Evolutionary conservation across 305 asterid species (phyloP).

Genomic region (Fraxinus ornus): DNA sequence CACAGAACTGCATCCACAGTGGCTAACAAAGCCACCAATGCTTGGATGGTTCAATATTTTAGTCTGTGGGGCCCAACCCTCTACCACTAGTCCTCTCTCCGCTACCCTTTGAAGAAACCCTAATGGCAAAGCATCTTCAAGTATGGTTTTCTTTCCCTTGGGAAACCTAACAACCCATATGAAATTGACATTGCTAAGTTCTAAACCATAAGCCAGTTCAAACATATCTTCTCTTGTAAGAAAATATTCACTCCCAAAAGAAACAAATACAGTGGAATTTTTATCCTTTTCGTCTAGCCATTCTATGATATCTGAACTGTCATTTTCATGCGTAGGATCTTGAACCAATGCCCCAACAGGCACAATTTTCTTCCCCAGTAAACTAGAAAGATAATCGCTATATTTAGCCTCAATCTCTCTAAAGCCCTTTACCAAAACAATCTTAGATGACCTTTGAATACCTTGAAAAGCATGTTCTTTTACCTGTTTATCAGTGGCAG

Average conservation of each 20-base stretch:
- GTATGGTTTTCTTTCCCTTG: constrained; percentile 10
- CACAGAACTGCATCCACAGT: constrained; percentile 54
- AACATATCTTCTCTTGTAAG: constrained; percentile 29
- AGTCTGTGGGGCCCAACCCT: constrained; percentile 55
- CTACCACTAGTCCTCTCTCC: constrained; percentile 34
- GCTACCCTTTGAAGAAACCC: constrained; percentile 41
- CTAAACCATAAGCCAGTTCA: constrained; percentile 46
- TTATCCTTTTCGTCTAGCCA: constrained; percentile 34
- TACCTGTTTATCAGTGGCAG: not conserved
- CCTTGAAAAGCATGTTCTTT: constrained; percentile 19
- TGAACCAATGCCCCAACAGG: constrained; percentile 43
- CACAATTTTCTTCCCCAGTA: constrained; percentile 35
- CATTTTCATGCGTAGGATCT: constrained; percentile 25
- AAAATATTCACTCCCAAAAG: constrained; percentile 57
- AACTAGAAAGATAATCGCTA: constrained; percentile 26
- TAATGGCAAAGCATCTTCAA: constrained; percentile 31
- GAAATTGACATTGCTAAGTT: constrained; percentile 40
- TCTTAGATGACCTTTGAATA: constrained; percentile 20
- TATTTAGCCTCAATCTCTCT: constrained; percentile 39
- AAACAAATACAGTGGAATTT: constrained; percentile 40
- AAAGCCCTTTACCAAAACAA: constrained; percentile 42
- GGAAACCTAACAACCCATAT: constrained; percentile 57
- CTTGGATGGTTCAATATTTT: constrained; percentile 37
- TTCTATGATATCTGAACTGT: constrained; percentile 14
- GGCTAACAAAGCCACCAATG: constrained; percentile 48